A percentile compares a stretch with the other conserved stretches of the same genome.
Conservation (phyloP, 805 yeast species). For the Metschnikowia peoriensis region DNA sequence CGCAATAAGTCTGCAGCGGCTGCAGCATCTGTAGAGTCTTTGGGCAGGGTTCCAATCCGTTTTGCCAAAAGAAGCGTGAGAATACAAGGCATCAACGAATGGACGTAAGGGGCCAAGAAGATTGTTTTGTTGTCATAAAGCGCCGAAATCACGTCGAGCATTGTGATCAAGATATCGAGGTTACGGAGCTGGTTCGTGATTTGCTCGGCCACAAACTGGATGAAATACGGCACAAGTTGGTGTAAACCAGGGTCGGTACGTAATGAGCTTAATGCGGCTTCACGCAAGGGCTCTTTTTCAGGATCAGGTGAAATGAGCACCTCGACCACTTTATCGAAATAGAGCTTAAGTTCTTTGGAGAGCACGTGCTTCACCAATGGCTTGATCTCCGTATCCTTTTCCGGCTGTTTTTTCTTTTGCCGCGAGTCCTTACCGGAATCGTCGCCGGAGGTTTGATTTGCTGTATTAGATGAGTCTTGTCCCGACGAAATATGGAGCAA, state of each 20-base stretch:
- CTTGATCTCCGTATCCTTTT: slow-evolving; percentile 62
- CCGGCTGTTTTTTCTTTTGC: slow-evolving; percentile 22
- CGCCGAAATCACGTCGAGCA: slow-evolving; percentile 87
- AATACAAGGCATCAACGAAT: slow-evolving; percentile 95
- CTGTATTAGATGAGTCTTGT: background rate
- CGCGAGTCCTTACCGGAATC: slow-evolving; percentile 37
- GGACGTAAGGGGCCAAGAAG: slow-evolving; percentile 92
- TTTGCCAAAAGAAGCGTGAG: slow-evolving; percentile 86
- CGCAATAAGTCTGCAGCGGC: slow-evolving; percentile 28
- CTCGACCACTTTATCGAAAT: slow-evolving; percentile 84
- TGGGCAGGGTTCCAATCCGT: slow-evolving; percentile 61
- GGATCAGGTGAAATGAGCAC: slow-evolving; percentile 64
- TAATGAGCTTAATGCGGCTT: slow-evolving; percentile 81
- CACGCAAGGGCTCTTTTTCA: slow-evolving; percentile 55
- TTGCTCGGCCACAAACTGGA: slow-evolving; percentile 94
- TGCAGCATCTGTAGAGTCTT: slow-evolving; percentile 32
- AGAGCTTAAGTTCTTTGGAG: slow-evolving; percentile 89
- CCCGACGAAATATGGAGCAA: slow-evolving; percentile 20
- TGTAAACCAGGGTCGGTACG: slow-evolving; percentile 94
- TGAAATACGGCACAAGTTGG: slow-evolving; percentile 93
- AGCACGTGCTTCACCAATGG: slow-evolving; percentile 94
- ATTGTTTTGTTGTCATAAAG: slow-evolving; percentile 78
- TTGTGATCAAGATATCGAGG: slow-evolving; percentile 67
- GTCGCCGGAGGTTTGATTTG: slow-evolving; percentile 19
- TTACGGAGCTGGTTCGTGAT: slow-evolving; percentile 82